phyloP scores from a whole-genome alignment of 75 land plant species.

The Gnetum montanum region DNA sequence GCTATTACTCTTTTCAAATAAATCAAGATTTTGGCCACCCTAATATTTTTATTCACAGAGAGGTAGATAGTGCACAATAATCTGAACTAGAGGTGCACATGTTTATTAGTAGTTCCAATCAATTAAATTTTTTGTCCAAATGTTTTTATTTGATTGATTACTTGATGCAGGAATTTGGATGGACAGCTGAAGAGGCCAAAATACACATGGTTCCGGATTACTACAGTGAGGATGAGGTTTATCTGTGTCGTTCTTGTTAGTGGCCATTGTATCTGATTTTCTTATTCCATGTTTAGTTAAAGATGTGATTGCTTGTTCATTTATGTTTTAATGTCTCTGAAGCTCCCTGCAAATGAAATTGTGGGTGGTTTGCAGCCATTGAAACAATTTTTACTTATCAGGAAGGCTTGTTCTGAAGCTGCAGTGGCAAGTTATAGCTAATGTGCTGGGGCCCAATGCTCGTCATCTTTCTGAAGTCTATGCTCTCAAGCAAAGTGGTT shows the following conservation, averaged over 20 bases:
- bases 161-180: slow-evolving; percentile 46
- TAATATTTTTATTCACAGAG: slow-evolving; percentile 62
- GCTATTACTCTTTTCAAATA: slow-evolving; percentile 67
- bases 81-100: too few species aligned
- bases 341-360: slow-evolving; percentile 4
- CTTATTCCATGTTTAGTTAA: slow-evolving; percentile 1
- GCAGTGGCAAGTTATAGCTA: slow-evolving; percentile 59
- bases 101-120: too few species aligned
- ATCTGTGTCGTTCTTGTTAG: neutral
- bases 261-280: neutral
- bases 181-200: slow-evolving; percentile 76
- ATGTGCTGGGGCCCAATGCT: slow-evolving; percentile 58
- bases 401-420: slow-evolving; percentile 16
- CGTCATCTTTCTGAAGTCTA: slow-evolving; percentile 73
- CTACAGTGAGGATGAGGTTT: slow-evolving; percentile 60
- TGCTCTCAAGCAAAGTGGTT: slow-evolving; percentile 34
- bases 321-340: too few species aligned
- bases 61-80: slow-evolving; percentile 35
- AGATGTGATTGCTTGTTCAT: too few species aligned
- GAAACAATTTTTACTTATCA: slow-evolving; percentile 9
- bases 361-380: slow-evolving; percentile 7
- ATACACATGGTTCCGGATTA: slow-evolving; percentile 67
- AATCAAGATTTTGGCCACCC: slow-evolving; percentile 54
- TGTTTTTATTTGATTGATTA: too few species aligned
- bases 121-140: too few species aligned